phyloP scores from a whole-genome alignment of 176 grass and related monocot species.

The Tillandsia leiboldiana region DNA sequence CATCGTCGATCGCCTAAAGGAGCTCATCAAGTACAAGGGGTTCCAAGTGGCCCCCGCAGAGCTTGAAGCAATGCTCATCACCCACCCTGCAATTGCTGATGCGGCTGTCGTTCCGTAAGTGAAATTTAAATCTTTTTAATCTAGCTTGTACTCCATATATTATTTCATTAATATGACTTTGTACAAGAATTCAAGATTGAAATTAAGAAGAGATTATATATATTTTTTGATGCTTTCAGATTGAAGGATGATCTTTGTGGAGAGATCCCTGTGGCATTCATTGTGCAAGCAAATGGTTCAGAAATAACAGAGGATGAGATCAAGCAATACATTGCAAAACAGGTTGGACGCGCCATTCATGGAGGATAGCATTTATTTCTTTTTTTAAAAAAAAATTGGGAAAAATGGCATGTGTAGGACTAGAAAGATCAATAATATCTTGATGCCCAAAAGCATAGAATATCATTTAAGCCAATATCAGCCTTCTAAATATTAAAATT shows the following conservation, averaged over 20 bases:
- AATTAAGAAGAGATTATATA: neutral
- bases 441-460: no score
- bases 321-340: constrained; percentile 75
- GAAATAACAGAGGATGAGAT: constrained; percentile 77
- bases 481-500: no score
- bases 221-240: constrained; percentile 14
- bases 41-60: constrained; percentile 69
- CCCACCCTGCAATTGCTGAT: constrained; percentile 44
- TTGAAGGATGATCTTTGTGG: constrained; percentile 80
- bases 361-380: no score
- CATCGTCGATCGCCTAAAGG: constrained; percentile 73
- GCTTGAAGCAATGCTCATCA: constrained; percentile 66
- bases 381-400: no score
- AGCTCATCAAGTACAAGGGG: constrained; percentile 78
- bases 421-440: no score
- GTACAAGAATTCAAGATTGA: neutral
- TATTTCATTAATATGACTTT: neutral
- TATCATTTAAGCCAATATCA: no score
- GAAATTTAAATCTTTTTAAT: neutral
- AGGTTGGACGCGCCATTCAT: constrained; percentile 30
- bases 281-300: constrained; percentile 58
- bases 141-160: neutral
- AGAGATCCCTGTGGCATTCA: constrained; percentile 83
- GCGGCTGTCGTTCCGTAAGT: constrained; percentile 63
- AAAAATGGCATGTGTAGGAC: no score